Base-by-base conservation (phyloP, 352 stramenopile genomes). In the Phytophthora gonapodyides region DNA sequence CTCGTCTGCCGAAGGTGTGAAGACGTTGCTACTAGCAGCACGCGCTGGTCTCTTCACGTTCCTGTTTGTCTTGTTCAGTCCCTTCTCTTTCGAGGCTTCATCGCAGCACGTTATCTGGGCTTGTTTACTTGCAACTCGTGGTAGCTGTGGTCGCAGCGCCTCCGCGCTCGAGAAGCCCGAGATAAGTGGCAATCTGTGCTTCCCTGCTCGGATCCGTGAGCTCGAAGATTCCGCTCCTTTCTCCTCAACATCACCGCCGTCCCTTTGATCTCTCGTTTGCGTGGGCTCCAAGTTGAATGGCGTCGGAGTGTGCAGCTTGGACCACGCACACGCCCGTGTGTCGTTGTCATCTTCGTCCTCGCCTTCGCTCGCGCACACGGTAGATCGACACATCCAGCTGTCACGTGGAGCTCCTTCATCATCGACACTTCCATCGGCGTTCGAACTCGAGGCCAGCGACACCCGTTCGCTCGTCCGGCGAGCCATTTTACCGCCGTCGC, bases 311-410 rank as follows among this genome's bases (percentile, higher is more conserved):
- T 57, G 43, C 33, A 75, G 27, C 15, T 71, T 47, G 58, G 64
- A 63, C 49, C 73, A 75, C 42, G 4, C 49, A 8, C 52, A 66
- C 36, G 38, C 37, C 34, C 63, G 48, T 45, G 24, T 7, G 21
- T 69, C 45, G 13, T 67, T 67, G 27, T 59, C 42, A 41, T 64
- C 56, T 24, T 80, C 65, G 12, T 73, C 53, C 3, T 76, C 69
- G 1, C 59, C 64, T 17, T 63, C 61, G 30, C 73, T 69, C 17
- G 64, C 67, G 7, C 67, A 82, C 16, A 91, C n/a, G 0, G 80
- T 91, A 3, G 80, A 89, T 27, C 76, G 76, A 42, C 61, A 86
- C 1, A 77, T 50, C 80, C 80, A 89, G 44, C 75, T 73, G 15
- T 91, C 80, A 12, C 66, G 63, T 16, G n/a, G 15, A 40, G 35